A percentile compares a stretch with the other conserved stretches of the same genome.
These are phyloP conservation scores for Pilatotrama ljubarskyi DNA, from an alignment of 768 basidiomycete species.

Conservation along the genomic window DNA sequence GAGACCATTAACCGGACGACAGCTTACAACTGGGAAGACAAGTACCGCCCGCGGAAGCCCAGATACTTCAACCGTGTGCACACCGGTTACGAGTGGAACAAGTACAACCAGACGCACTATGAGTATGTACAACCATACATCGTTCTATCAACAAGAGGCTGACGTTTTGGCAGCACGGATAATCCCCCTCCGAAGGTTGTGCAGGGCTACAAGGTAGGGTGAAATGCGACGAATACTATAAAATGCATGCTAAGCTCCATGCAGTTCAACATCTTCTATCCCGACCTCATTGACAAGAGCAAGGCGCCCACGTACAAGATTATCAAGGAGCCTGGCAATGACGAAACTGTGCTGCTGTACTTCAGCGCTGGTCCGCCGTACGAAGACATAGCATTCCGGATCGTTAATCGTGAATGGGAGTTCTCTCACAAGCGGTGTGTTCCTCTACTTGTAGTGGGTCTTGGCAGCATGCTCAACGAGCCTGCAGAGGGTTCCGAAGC, in stretches of 20 bases:
- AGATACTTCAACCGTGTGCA: slow-evolving; percentile 99
- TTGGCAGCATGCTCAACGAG: slow-evolving; percentile 13
- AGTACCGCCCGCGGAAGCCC: slow-evolving; percentile 95
- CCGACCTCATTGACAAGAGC: slow-evolving; percentile 97
- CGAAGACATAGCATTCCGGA: slow-evolving; percentile 97
- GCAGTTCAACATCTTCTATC: slow-evolving; percentile 97
- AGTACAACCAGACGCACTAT: slow-evolving; percentile 99
- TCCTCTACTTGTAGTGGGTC: background rate
- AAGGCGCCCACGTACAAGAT: slow-evolving; percentile 97
- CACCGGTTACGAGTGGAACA: slow-evolving; percentile 99
- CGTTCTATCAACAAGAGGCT: background rate
- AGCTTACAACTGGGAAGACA: slow-evolving; percentile 98
- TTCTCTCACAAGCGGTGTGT: slow-evolving; percentile 91
- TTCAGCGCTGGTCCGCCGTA: slow-evolving; percentile 98
- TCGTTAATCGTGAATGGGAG: slow-evolving; percentile 98
- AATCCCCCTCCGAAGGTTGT: slow-evolving; percentile 99
- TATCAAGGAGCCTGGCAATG: slow-evolving; percentile 90
- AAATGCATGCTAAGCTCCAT: background rate
- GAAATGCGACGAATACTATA: background rate
- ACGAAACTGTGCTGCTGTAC: slow-evolving; percentile 89
- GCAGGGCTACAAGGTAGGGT: slow-evolving; percentile 89
- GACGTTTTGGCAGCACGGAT: slow-evolving; percentile 64
- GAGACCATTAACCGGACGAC: slow-evolving; percentile 82
- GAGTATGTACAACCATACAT: slow-evolving; percentile 61
- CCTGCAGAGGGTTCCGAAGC: slow-evolving; percentile 84